Evolutionary conservation across 78 protist species (phyloP), one percentile per base, ranked within the genome.

Genomic region (Guillardia theta): DNA sequence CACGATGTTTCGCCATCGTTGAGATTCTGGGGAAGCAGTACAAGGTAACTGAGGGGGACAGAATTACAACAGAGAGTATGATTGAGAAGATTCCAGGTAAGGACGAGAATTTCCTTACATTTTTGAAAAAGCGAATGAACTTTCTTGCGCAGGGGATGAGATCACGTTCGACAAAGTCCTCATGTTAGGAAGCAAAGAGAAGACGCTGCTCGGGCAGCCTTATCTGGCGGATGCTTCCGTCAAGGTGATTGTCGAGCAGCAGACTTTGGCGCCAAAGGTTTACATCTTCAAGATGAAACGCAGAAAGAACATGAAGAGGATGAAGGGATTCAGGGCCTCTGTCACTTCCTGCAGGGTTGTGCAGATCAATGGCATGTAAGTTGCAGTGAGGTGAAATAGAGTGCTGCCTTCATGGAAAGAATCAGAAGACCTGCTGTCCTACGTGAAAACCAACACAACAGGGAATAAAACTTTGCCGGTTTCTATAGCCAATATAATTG

Each of bases 1-100:
- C n/a, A n/a, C n/a, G n/a, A 6, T 30, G 70, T 36, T 78, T 78
- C 24, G 90, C 90, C 90, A n/a, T 78, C 15, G 90, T 43, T 1
- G 90, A 36, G 24, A n/a, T 78, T 37, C 53, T 46, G 0, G 90
- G 90, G 6, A 78, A 78, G 48, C 90, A 78, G 90, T 78, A 78
- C 90, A 78, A 78, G 90, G 90, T 78, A 24, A 10, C 39, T 10
- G 90, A 43, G 50, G 48, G 48, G 53, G 90, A 78, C 39, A 18
- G 48, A 37, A 43, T 78, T 30, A n/a, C 33, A 36, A 78, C 90
- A 8, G 90, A 78, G 48, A 18, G 33, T 0, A 18, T 78, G 1
- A 43, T 78, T 5, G 90, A 48, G 18, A 37, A 43, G 33, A 36
- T 24, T 24, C 53, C 24, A 18, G 90, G 90, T 78, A 36, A 43